Evolutionary conservation across 164 flowering plant genomes (phyloP).

Genomic region (Sedum album): DNA sequence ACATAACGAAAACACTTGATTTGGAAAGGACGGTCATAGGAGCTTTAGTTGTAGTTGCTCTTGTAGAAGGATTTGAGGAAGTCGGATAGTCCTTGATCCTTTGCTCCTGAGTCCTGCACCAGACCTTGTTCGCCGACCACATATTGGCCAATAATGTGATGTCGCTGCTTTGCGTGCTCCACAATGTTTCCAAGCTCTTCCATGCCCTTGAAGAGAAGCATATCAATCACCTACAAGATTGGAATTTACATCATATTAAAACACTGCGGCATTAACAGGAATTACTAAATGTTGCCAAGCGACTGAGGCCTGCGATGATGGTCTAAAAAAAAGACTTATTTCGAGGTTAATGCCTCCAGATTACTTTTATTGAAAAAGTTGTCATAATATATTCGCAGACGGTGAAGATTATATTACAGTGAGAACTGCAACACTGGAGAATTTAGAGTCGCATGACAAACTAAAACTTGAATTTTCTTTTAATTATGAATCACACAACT

Average conservation of each 20-base stretch:
- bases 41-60: slow-evolving; percentile 5
- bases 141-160: slow-evolving; percentile 7
- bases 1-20: background rate
- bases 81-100: background rate
- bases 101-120: slow-evolving; percentile 1
- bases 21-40: background rate
- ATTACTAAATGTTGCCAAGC: background rate
- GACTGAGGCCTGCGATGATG: background rate
- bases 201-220: slow-evolving; percentile 8
- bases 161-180: slow-evolving; percentile 9
- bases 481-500: background rate
- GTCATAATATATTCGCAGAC: no score
- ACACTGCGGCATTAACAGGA: background rate
- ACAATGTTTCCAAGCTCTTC: slow-evolving; percentile 9
- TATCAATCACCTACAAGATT: slow-evolving; percentile 8
- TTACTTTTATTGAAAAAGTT: no score
- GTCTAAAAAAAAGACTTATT: no score
- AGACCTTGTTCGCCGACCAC: slow-evolving; percentile 6
- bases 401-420: no score
- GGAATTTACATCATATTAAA: background rate
- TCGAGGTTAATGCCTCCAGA: no score
- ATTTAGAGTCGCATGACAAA: background rate
- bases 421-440: no score
- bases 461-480: background rate
- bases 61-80: slow-evolving; percentile 9